Evolutionary conservation across 768 basidiomycete species (phyloP), one percentile per base, ranked within the genome.

Genomic region (Suillus bovinus): DNA sequence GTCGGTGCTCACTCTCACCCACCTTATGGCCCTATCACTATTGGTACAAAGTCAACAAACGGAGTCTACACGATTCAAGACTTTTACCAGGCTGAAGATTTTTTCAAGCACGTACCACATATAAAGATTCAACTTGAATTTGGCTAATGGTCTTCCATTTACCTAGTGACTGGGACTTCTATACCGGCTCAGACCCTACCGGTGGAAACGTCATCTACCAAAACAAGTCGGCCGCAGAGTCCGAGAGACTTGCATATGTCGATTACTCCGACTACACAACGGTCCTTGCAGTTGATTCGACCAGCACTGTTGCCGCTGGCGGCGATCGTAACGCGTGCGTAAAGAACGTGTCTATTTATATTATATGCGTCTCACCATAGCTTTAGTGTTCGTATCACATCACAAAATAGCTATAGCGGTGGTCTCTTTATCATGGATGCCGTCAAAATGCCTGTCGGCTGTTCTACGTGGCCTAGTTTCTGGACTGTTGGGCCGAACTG

Each of bases 401-500:
- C 86, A 34, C 82, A 84, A 68, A 86, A 88, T 69, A 77, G 71
- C 27, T 92, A 86, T 69, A 82, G 74, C 50, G 72, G 78, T 20
- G 91, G 91, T 3, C 77, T 93, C 16, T 90, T 93, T 77, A 85
- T 93, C 65, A 81, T 90, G 17, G 91, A 92, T 68, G 83, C 91
- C 60, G 80, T 70, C 58, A 76, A 82, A 3, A 89, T 90, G 87
- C 90, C 90, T 8, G 80, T 84, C 58, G 91, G 91, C 0, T 90
- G 88, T 69, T 79, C 82, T 58, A 76, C 78, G 42, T 85, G 84
- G 81, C 87, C 75, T 76, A 89, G 88, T 73, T 89, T 77, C 59
- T 83, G 82, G 82, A 76, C 80, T 2, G 76, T 79, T 52, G 84
- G 85, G 8, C 77, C 81, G 2, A 66, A 80, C 53, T 87, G 86